Percentiles rank a stretch among this genome's conserved stretches.
Evolutionary conservation across 495 filamentous ascomycete genomes (phyloP).

Genomic region (Annulohypoxylon moriforme): DNA sequence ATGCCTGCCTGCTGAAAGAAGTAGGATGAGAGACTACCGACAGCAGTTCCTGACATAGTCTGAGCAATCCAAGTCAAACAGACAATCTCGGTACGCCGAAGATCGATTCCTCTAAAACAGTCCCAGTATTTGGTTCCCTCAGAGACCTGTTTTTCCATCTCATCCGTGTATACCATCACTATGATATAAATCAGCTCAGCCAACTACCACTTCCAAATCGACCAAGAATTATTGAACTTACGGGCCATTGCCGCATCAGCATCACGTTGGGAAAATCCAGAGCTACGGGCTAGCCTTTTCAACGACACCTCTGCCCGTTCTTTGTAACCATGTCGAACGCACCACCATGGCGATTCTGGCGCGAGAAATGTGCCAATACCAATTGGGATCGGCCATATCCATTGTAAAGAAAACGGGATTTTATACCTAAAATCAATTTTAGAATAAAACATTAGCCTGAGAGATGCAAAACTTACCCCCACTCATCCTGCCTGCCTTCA

Average conservation of each 20-base stretch:
- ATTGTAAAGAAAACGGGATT: slow-evolving; percentile 68
- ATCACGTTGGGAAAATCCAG: slow-evolving; percentile 46
- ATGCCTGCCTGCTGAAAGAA: slow-evolving; percentile 78
- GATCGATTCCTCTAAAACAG: slow-evolving; percentile 74
- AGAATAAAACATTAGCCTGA: background rate
- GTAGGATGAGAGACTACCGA: slow-evolving; percentile 76
- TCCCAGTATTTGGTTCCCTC: slow-evolving; percentile 68
- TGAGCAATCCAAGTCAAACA: slow-evolving; percentile 78
- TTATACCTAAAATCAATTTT: slow-evolving; percentile 52
- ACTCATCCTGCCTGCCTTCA: slow-evolving; percentile 51
- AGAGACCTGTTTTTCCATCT: slow-evolving; percentile 67
- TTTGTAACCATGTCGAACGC: slow-evolving; percentile 68
- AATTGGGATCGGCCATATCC: slow-evolving; percentile 64
- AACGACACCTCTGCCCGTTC: slow-evolving; percentile 61
- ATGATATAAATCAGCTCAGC: slow-evolving; percentile 9
- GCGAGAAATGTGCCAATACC: slow-evolving; percentile 67
- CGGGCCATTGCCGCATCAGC: slow-evolving; percentile 46
- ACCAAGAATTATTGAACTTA: slow-evolving; percentile 40
- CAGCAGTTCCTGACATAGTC: slow-evolving; percentile 73
- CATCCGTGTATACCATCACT: slow-evolving; percentile 64
- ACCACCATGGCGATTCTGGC: slow-evolving; percentile 84
- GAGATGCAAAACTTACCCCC: slow-evolving; percentile 49
- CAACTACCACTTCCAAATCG: slow-evolving; percentile 31
- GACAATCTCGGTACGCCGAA: slow-evolving; percentile 75
- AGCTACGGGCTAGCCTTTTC: slow-evolving; percentile 63